Evolutionary conservation across 495 filamentous ascomycete species (phyloP).

Genomic region (Podospora tetraspora): DNA sequence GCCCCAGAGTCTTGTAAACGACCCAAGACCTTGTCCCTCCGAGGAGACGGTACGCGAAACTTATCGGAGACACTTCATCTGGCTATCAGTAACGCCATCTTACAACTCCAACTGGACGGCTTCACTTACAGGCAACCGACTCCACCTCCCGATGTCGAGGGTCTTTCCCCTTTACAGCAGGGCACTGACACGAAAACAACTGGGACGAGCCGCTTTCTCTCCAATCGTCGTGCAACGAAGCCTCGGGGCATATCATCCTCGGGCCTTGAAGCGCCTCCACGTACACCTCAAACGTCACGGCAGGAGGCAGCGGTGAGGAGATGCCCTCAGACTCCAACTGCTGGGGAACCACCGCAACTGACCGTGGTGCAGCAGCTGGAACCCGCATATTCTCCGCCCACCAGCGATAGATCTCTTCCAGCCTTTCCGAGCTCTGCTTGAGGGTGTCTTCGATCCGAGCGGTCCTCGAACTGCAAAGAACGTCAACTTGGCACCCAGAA

Average conservation of each 20-base stretch:
- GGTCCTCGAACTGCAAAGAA: not conserved
- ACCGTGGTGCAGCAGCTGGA: not conserved
- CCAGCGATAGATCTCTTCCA: slow-evolving; percentile 4
- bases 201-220: not conserved
- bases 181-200: slow-evolving; percentile 1
- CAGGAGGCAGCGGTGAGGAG: not conserved
- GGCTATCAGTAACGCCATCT: not conserved
- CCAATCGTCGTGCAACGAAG: slow-evolving; percentile 1
- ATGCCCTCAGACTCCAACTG: not conserved
- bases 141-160: not conserved
- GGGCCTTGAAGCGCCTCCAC: not conserved
- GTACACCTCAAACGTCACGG: not conserved
- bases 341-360: not conserved
- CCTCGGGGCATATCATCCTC: not conserved
- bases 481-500: not conserved
- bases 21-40: not conserved
- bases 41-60: slow-evolving; percentile 1
- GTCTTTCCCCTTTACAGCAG: not conserved
- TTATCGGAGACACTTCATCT: slow-evolving; percentile 3
- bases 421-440: not conserved
- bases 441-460: slow-evolving; percentile 3
- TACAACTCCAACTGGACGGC: not conserved
- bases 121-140: not conserved
- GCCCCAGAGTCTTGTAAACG: not conserved
- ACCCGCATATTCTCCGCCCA: slow-evolving; percentile 2